phyloP scores from a whole-genome alignment of 148 eudicot genomes.

The Fagopyrum esculentum region DNA sequence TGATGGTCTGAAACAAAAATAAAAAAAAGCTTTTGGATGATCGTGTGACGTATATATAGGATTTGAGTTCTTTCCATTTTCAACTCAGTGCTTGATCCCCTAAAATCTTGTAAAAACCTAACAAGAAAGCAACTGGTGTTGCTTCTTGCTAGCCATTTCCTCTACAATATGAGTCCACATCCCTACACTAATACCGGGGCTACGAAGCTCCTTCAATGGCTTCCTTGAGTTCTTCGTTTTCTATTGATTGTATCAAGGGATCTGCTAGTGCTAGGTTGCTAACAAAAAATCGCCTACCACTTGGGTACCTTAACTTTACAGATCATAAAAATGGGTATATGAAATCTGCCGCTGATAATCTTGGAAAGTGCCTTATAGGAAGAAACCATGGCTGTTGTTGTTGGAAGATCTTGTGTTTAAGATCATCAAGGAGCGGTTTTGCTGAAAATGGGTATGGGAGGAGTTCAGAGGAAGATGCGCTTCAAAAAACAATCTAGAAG shows the following conservation, averaged over 20 bases:
- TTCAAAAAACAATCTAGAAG: slow-evolving; percentile 76
- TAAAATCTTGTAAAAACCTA: not conserved
- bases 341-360: not conserved
- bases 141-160: not conserved
- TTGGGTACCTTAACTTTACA: not conserved
- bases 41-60: not conserved
- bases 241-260: not conserved
- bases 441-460: slow-evolving; percentile 30
- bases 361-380: not conserved
- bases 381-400: not conserved
- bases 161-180: not conserved
- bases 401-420: slow-evolving; percentile 21
- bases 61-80: not conserved
- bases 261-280: not conserved
- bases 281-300: not conserved
- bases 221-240: not conserved
- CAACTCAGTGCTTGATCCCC: not conserved
- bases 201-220: not conserved
- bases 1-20: too few relatives aligned
- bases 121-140: not conserved
- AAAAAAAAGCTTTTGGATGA: not conserved
- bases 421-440: slow-evolving; percentile 34
- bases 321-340: not conserved
- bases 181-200: not conserved
- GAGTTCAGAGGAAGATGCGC: slow-evolving; percentile 46